Conservation (phyloP, 805 yeast species). For the Cyberlindnera japonica region DNA sequence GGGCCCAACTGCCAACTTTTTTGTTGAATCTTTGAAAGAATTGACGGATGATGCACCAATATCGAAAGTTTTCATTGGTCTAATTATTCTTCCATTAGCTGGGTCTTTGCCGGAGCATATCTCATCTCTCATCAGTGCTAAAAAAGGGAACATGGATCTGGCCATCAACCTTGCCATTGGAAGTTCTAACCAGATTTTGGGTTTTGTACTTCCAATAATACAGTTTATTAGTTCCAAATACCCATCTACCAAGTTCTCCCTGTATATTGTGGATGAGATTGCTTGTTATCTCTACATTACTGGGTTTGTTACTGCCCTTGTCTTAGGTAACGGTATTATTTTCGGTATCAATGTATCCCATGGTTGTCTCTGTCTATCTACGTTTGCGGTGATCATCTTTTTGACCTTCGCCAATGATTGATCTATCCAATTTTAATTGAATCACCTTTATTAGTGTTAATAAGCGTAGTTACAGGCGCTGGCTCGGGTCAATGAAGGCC, state of each 20-base stretch:
- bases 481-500: not conserved
- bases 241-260: constrained; percentile 19
- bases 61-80: constrained; percentile 24
- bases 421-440: not conserved
- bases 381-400: constrained; percentile 16
- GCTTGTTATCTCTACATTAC: constrained; percentile 14
- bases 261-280: constrained; percentile 20
- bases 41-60: constrained; percentile 22
- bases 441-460: not conserved
- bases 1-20: constrained; percentile 24
- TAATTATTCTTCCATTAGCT: constrained; percentile 24
- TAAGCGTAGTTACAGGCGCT: not conserved
- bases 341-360: constrained; percentile 17
- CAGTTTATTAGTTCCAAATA: constrained; percentile 23
- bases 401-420: constrained; percentile 17
- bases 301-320: constrained; percentile 11
- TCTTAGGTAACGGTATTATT: constrained; percentile 13
- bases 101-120: constrained; percentile 26
- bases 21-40: constrained; percentile 23
- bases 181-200: constrained; percentile 22
- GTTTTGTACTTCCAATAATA: constrained; percentile 24
- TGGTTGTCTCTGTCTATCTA: constrained; percentile 14
- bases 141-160: constrained; percentile 23
- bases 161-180: constrained; percentile 22
- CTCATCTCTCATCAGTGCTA: constrained; percentile 21